Conservation (phyloP, 208 protist genomes). For the Wallacemonas sp. region DNA sequence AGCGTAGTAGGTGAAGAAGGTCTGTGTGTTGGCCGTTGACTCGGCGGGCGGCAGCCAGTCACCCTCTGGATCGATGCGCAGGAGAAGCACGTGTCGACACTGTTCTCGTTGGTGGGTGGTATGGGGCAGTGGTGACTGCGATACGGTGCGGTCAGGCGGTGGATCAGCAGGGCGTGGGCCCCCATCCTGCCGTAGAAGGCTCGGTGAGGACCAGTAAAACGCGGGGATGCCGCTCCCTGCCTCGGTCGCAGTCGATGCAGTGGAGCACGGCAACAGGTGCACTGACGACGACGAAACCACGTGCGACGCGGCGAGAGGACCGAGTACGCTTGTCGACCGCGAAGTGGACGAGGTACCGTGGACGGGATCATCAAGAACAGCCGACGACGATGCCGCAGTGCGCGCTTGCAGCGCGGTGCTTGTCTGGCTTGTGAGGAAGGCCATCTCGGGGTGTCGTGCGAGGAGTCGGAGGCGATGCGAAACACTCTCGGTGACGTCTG, state of each 20-base stretch:
- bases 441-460: background rate
- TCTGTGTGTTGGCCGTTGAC: conserved; percentile 21
- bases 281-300: background rate
- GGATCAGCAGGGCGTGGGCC: background rate
- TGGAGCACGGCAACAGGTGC: background rate
- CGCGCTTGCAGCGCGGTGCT: background rate
- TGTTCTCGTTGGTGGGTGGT: background rate
- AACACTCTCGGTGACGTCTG: background rate
- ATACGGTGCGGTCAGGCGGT: background rate
- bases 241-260: background rate
- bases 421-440: background rate
- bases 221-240: background rate
- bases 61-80: conserved; percentile 54
- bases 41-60: conserved; percentile 43
- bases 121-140: background rate
- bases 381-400: background rate
- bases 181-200: no score
- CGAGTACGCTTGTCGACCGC: background rate
- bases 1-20: conserved; percentile 24
- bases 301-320: background rate
- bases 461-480: background rate
- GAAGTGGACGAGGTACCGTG: background rate
- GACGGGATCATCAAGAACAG: background rate
- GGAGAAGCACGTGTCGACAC: conserved; percentile 32
- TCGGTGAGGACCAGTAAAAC: background rate